Evolutionary conservation across 495 filamentous ascomycete genomes (phyloP), one percentile per base, ranked within the genome.

Genomic region (Hypoxylon crocopeplum): DNA sequence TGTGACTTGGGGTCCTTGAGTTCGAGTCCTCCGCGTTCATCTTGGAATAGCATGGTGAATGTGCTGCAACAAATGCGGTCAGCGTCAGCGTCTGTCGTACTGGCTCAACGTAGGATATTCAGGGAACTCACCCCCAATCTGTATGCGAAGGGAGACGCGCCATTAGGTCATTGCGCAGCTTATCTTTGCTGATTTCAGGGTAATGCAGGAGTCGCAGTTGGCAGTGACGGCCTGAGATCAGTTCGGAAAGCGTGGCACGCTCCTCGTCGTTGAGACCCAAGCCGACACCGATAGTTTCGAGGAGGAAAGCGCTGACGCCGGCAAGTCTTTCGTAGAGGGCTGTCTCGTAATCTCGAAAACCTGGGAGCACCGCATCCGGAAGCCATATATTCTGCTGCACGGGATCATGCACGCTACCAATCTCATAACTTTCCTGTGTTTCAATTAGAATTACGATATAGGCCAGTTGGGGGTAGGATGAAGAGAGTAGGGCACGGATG

Each of bases 181-280:
- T 56, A 6, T 68, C 72, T 8, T 73, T 77, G 15, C 77, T 75
- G n/a, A 88, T 69, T 8, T 78, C 69, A 8, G 86, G 83, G 57
- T 88, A 89, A 59, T 89, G 85, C 13, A 88, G 71, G 4, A 90
- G 69, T 1, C 87, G 78, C 6, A 87, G 69, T 59, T 89, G 85
- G 48, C 82, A 81, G 45, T 83, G 76, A 73, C 5, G 79, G 73
- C 51, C 80, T 75, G 51, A 81, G 1, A 52, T 32, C 0, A 60
- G 12, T 72, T 20, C 60, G 62, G 17, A 72, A 45, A 44, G 84
- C 66, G 59, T 79, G 74, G 3, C 74, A 46, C 62, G 38, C 7
- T 56, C 66, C 4, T 59, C 48, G 13, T 78, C 75, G 19, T 76
- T 66, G 15, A 86, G 60, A 0, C 76, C 79, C 6, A 84, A 50